phyloP scores from a whole-genome alignment of 1,139 yeast species.

The Wickerhamomyces sp. region DNA sequence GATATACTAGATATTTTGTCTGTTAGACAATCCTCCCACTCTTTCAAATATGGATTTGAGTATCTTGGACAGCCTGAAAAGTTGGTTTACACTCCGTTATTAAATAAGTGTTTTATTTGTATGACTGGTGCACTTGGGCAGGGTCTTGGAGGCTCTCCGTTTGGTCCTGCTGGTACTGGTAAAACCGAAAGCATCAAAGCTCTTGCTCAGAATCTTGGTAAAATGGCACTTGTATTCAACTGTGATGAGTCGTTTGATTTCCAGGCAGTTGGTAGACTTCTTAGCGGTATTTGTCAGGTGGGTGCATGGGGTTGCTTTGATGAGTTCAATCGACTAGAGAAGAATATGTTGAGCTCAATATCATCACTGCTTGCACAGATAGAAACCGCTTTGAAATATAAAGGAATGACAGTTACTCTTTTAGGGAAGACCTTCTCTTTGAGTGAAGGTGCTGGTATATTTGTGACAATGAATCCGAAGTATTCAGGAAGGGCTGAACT shows the following conservation, averaged over 20 bases:
- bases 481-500: conserved; percentile 78
- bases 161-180: conserved; percentile 98
- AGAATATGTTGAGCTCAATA: conserved; percentile 72
- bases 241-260: conserved; percentile 90
- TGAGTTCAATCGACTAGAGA: conserved; percentile 82
- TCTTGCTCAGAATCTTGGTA: conserved; percentile 74
- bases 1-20: conserved; percentile 34
- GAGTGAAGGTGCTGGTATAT: conserved; percentile 60
- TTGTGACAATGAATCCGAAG: conserved; percentile 89
- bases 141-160: conserved; percentile 82
- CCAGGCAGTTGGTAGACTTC: conserved; percentile 71
- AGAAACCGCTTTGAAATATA: conserved; percentile 43
- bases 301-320: conserved; percentile 98
- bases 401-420: conserved; percentile 36
- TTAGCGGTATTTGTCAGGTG: conserved; percentile 77
- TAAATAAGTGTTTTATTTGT: conserved; percentile 58
- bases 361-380: conserved; percentile 78
- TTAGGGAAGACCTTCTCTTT: conserved; percentile 43
- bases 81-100: conserved; percentile 73
- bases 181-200: conserved; percentile 91
- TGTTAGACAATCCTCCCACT: conserved; percentile 50
- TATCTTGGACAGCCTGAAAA: conserved; percentile 74
- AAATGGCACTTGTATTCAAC: conserved; percentile 78
- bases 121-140: conserved; percentile 74
- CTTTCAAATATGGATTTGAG: conserved; percentile 69